A percentile compares a stretch with the other conserved stretches of the same genome.
phyloP scores from a whole-genome alignment of 2,329 filamentous ascomycete species.

The Ophiosphaerella korrae region DNA sequence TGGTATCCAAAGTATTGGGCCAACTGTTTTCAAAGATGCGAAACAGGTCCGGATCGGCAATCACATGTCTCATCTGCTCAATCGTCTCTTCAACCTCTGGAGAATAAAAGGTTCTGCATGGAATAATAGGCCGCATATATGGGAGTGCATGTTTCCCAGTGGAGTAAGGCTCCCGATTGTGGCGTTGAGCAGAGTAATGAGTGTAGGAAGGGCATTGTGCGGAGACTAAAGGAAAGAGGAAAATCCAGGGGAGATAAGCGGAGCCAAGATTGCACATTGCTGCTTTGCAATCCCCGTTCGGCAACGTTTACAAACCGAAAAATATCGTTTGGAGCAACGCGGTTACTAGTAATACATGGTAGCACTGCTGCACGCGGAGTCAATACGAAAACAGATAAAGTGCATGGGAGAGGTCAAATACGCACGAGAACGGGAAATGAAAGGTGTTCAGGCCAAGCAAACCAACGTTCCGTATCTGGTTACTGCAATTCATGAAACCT shows the following conservation, averaged over 20 bases:
- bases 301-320: too few species aligned
- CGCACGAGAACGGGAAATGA: background rate
- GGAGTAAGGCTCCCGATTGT: conserved; percentile 47
- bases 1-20: conserved; percentile 78
- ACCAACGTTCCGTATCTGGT: too few species aligned
- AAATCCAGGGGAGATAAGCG: conserved; percentile 1
- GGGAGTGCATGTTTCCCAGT: conserved; percentile 50
- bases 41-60: conserved; percentile 64
- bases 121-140: conserved; percentile 50
- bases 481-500: background rate
- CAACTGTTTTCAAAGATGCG: conserved; percentile 74
- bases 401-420: background rate
- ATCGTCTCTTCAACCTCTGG: conserved; percentile 50
- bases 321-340: background rate
- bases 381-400: background rate
- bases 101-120: conserved; percentile 54
- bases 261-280: too few species aligned
- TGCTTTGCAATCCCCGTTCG: too few species aligned
- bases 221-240: conserved; percentile 18
- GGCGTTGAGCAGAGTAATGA: conserved; percentile 45
- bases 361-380: background rate
- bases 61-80: conserved; percentile 39
- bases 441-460: conserved; percentile 14
- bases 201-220: conserved; percentile 52
- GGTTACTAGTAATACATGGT: background rate